Evolutionary conservation across 495 filamentous ascomycete species (phyloP), one percentile per base, ranked within the genome.

Genomic region (Beverwykella pulmonaria): DNA sequence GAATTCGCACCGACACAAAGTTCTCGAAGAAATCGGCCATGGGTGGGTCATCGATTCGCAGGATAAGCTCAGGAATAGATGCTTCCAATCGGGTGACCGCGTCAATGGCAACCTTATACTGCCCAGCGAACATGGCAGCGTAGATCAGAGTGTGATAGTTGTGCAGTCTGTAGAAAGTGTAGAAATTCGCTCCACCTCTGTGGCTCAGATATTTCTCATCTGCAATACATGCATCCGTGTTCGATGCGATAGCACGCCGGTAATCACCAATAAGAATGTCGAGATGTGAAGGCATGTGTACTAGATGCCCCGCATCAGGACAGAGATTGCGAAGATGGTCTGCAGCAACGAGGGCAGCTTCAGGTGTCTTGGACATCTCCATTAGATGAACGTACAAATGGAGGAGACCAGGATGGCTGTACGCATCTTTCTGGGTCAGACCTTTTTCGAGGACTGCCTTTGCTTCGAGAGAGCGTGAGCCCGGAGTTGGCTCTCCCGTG

Each of bases 21-120:
- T 81, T 82, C 66, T 91, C 88, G 1, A 91, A 73, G 87, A 87
- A 91, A 69, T 90, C 86, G 0, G 87, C 87, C 84, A 91, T 86
- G 0, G 87, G 88, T 7, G 88, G 87, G 0, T 84, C 87, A 66
- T 83, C 70, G 22, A 88, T 75, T 1, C 83, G 82, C 0, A 90
- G 78, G n/a, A 91, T 65, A 0, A 79, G 76, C 34, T 88, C 86
- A 0, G 87, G 79, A 17, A 91, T 75, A 0, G 82, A 79, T 0
- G 63, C 61, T 63, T 87, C 87, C 15, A 89, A 75, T 26, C 76
- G 69, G 0, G 67, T 53, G 0, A 81, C 80, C 0, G 85, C 86
- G 15, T 87, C 80, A 5, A 91, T 71, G 0, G 87, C 83, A 17
- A 85, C 77, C 20, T 76, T 61, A 1, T 76, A 86, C 71, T 85